Evolutionary conservation across 768 basidiomycete species (phyloP).

Genomic region (Mycena olivaceomarginata): DNA sequence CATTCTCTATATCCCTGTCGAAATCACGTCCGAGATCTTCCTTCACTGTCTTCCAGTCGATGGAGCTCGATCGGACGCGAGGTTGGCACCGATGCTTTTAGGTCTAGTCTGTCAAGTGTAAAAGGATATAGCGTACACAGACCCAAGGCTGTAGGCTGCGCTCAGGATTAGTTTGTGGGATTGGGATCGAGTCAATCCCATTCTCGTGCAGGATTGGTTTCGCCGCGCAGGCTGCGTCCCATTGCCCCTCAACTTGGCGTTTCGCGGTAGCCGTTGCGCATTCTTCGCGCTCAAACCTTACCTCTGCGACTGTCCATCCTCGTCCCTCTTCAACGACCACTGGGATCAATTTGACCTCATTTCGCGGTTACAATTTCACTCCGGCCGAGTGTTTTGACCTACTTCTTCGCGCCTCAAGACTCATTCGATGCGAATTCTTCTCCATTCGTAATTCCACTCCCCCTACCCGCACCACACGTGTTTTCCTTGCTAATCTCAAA

Average conservation of each 20-base stretch:
- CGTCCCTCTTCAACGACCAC: background rate
- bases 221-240: background rate
- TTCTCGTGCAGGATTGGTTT: background rate
- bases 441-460: background rate
- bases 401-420: background rate
- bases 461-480: background rate
- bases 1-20: no score
- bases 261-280: background rate
- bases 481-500: background rate
- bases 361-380: background rate
- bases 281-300: no score
- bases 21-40: no score
- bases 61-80: no score
- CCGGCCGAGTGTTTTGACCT: background rate
- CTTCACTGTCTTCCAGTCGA: no score
- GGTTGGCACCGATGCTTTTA: no score
- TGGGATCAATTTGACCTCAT: constrained; percentile 3
- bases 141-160: background rate
- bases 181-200: background rate
- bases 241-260: background rate
- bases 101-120: background rate
- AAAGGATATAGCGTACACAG: background rate
- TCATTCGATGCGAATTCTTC: constrained; percentile 2
- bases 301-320: background rate
- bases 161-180: background rate